These are phyloP conservation scores for Vitis rotundifolia DNA, from an alignment of 164 flowering plant genomes.

Conservation along the genomic window DNA sequence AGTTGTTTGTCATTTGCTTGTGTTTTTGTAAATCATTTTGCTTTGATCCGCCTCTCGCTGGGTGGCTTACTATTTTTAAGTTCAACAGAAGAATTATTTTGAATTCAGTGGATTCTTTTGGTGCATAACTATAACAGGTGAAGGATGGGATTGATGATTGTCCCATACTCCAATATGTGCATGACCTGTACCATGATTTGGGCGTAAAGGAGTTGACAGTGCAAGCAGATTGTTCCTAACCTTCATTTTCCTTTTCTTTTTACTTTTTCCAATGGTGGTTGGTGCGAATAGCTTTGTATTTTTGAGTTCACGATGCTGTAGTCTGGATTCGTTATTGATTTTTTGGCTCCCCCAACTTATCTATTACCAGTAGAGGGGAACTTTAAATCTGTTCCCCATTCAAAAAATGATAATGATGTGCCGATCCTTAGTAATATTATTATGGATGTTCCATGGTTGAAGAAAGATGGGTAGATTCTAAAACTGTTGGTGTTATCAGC, in stretches of 20 bases:
- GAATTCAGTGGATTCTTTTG: conserved; percentile 3
- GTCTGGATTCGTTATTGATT: no score
- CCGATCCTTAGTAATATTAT: no score
- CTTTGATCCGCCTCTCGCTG: background rate
- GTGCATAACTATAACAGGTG: conserved; percentile 46
- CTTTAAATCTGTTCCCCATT: no score
- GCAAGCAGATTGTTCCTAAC: conserved; percentile 48
- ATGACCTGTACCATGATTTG: conserved; percentile 82
- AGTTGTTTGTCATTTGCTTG: background rate
- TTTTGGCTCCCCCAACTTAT: no score
- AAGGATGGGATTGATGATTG: conserved; percentile 67
- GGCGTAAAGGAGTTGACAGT: conserved; percentile 87
- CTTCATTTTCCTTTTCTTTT: background rate
- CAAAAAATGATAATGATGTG: no score
- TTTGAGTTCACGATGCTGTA: background rate
- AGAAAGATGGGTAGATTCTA: no score
- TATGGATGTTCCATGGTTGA: no score
- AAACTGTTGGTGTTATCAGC: no score
- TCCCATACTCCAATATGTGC: conserved; percentile 62
- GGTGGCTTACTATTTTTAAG: background rate
- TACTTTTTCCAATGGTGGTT: background rate
- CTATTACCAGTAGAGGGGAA: no score
- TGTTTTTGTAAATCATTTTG: background rate
- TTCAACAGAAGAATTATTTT: background rate
- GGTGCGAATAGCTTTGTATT: background rate